These are phyloP conservation scores for Talaromyces sp. DNA, from an alignment of 2,329 filamentous ascomycete genomes.

Conservation along the genomic window DNA sequence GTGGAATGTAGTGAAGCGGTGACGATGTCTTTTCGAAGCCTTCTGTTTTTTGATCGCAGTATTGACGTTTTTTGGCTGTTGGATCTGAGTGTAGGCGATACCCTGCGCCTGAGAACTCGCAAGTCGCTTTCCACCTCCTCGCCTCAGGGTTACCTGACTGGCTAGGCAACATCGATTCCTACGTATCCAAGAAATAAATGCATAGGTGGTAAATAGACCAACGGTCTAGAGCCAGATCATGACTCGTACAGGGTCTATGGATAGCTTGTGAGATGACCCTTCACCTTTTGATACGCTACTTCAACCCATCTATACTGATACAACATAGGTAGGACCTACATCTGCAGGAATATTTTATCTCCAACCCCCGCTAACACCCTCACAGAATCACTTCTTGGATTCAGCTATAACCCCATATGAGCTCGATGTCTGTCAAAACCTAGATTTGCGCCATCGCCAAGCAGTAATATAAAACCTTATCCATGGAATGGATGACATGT, in stretches of 20 bases:
- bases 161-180: background rate
- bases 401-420: background rate
- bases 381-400: background rate
- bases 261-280: background rate
- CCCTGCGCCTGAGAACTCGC: background rate
- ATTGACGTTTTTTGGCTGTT: background rate
- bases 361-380: background rate
- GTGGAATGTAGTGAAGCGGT: conserved; percentile 9
- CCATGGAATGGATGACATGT: background rate
- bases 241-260: background rate
- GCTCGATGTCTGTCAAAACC: background rate
- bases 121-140: background rate
- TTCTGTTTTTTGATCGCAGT: background rate
- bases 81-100: background rate
- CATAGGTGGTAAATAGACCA: background rate
- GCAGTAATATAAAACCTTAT: too few species aligned
- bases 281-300: background rate
- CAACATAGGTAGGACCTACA: background rate
- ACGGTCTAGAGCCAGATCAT: background rate
- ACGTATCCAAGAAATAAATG: background rate
- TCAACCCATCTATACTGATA: background rate
- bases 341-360: too few species aligned
- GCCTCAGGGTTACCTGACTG: background rate
- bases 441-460: too few species aligned
- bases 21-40: conserved; percentile 1